Base-by-base conservation (phyloP, 225 moss, liverwort and hornwort genomes). In the Pleurozium schreberi region DNA sequence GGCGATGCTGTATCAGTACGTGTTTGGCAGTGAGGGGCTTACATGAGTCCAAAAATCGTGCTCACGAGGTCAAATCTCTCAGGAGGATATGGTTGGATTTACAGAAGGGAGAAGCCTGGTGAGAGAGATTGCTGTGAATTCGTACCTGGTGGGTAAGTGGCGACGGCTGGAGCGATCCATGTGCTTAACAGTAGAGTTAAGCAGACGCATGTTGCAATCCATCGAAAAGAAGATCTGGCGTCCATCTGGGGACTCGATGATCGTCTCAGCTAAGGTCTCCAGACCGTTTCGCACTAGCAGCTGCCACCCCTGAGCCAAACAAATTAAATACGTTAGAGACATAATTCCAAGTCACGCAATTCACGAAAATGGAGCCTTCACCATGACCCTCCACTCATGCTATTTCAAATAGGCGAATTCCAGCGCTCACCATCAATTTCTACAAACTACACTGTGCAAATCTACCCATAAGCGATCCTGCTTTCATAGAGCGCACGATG, bases 81-180 rank as follows among this genome's bases (percentile, higher is more conserved):
- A 36, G 18, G 43, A 53, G 40, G 23, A 53, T 26, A 36, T 31
- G 26, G 38, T 42, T 71, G 28, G 57, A 34, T 70, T 84, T 59
- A 11, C 42, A 59, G 26, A 50, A 26, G 31, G 58, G 31, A 85
- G 69, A 74, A 47, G 57, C 12, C 36, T 45, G 23, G 22, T 38
- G 40, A 49, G 14, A 21, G 43, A 28, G 63, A 50, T 26, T 87
- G 25, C 75, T 22, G 23, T 25, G 63, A 47, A 53, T 53, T 75
- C 60, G 61, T 53, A 93, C 93, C 93, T 88, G 75, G 12, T 27
- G 93, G 89, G 42, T 93, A 93, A 45, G 88, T 91, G 64, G 92
- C 85, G 36, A 59, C 40, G 20, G 80, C 83, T 59, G 89, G 91
- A 11, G 36, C 49, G 38, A 91, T 74, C 85, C 80, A 88, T 63